These are phyloP conservation scores for Acacia crassicarpa DNA, from an alignment of 306 rosid species.

Conservation along the genomic window DNA sequence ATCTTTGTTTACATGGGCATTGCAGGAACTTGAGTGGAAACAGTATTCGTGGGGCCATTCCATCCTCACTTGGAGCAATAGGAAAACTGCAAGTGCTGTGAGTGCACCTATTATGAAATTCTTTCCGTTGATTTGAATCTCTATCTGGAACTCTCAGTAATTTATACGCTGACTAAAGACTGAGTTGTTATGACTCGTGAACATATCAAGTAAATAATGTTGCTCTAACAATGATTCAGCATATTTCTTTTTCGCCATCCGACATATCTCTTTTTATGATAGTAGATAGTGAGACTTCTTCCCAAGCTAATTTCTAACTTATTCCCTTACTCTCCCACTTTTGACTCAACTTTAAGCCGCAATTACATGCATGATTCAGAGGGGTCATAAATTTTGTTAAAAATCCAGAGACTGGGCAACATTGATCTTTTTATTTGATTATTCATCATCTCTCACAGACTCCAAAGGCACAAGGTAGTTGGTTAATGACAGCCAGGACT, in stretches of 20 bases:
- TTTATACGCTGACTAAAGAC: neutral
- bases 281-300: neutral
- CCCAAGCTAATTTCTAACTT: neutral
- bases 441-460: neutral
- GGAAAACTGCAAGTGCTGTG: conserved; percentile 73
- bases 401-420: neutral
- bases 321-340: neutral
- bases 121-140: conserved; percentile 5
- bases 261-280: neutral
- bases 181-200: neutral
- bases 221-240: neutral
- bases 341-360: neutral
- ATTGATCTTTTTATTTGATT: neutral
- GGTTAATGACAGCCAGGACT: neutral
- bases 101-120: conserved; percentile 41
- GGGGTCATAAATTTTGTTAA: neutral
- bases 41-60: conserved; percentile 72
- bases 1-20: conserved; percentile 28
- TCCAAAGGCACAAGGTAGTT: no score
- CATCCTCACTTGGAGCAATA: conserved; percentile 72
- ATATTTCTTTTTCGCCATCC: neutral
- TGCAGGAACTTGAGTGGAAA: conserved; percentile 95
- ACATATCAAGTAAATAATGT: neutral
- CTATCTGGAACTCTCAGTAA: neutral
- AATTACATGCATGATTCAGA: neutral